Conservation (phyloP, 2,329 filamentous ascomycete species). For the Trichoderma polysporum region DNA sequence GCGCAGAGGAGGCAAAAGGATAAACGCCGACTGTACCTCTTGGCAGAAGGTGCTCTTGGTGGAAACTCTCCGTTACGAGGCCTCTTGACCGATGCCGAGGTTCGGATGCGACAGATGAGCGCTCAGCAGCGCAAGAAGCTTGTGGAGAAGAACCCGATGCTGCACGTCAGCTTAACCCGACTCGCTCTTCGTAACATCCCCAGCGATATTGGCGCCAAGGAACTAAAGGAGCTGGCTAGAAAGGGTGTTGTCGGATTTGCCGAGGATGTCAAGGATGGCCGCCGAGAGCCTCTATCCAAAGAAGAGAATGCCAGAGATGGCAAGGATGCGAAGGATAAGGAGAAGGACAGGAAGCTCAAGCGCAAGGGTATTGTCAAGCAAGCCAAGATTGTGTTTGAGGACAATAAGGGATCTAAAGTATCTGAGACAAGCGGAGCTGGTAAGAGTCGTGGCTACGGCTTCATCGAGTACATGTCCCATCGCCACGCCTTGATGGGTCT, state of each 20-base stretch:
- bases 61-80: constrained; percentile 75
- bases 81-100: constrained; percentile 72
- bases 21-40: constrained; percentile 83
- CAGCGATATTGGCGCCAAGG: constrained; percentile 77
- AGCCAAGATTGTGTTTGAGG: constrained; percentile 93
- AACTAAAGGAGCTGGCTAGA: constrained; percentile 85
- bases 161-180: constrained; percentile 86
- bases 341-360: constrained; percentile 74
- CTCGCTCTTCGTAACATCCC: constrained; percentile 91
- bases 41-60: constrained; percentile 81
- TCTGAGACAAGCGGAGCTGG: constrained; percentile 74
- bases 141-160: constrained; percentile 84
- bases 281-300: constrained; percentile 76
- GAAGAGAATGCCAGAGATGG: constrained; percentile 83
- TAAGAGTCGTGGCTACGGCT: constrained; percentile 89
- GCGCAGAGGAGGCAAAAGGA: constrained; percentile 70
- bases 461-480: constrained; percentile 94
- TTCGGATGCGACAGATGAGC: constrained; percentile 86
- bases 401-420: constrained; percentile 79
- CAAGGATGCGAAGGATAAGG: constrained; percentile 76
- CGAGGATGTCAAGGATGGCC: constrained; percentile 77
- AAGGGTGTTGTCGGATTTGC: constrained; percentile 95
- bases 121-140: constrained; percentile 83
- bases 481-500: constrained; percentile 93
- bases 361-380: constrained; percentile 87